Base-by-base conservation (phyloP, 1,284 basidiomycete species). In the Rhodotorula sp. region DNA sequence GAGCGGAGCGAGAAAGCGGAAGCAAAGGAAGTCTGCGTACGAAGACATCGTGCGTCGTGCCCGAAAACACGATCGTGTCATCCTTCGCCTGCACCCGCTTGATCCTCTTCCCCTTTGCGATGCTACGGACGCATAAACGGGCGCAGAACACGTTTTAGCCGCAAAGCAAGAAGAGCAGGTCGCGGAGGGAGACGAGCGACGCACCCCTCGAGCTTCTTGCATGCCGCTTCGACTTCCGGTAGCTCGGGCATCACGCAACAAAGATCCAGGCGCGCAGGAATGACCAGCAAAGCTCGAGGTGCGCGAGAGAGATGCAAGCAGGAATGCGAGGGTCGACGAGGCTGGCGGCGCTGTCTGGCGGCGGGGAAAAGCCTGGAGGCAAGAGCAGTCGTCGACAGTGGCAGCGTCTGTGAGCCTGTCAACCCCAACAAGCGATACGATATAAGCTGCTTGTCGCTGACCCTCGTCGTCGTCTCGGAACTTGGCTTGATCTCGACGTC, bases 11-110 rank as follows among this genome's bases (percentile, higher is more conserved):
- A 24, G 18, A 28, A 18, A 37, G 26, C 26, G 31, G 30, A 26
- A 37, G 34, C 24, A 22, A 47, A 40, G 48, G 22, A 40, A 30
- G 10, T 26, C n/a, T 28, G 81, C 87, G 77, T 73, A 90, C 91
- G 81, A 92, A 92, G 57, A 86, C 84, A 1, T 79, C 76, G 75
- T 88, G 84, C 5, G 86, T 83, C 5, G 81, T 81, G 2, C 86
- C 88, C 5, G 85, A 82, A 75, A 86, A 92, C 4, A 92, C 89
- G 65, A 92, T 87, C 1, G 81, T 80, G 78, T 92, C 91, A 75
- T 88, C 85, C 3, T 76, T 80, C 0, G 88, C 84, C 51, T 88
- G 84, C 0, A 91, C 87, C 20, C 80, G 79, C 50, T 81, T 79
- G 59, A 92, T 87, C 40, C 73, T 80, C 77, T 86, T 88, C 1